Evolutionary conservation across 2,329 filamentous ascomycete species (phyloP), one percentile per base, ranked within the genome.

Genomic region (Plectosphaerella sp.): DNA sequence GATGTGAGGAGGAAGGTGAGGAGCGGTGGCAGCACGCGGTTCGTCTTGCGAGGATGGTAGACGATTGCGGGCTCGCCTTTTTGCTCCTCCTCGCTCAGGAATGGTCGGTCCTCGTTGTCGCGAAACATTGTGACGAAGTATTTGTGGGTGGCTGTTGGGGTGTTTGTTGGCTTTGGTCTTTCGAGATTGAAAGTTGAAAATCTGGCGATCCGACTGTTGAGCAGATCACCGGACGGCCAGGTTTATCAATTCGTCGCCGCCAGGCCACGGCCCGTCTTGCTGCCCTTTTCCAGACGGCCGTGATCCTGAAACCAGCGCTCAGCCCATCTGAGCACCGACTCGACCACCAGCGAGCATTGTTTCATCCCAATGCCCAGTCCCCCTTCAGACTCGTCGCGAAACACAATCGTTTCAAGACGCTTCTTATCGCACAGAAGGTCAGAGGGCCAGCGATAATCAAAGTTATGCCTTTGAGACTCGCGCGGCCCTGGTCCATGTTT

Each of bases 151-250:
- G 39, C 6, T 20, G 41, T 43, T 4, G 16, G n/a, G 11, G 14
- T 8, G 5, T 16, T 3, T 43, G 41, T 9, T 12, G 18, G n/a
- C n/a, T 6, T 43, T 18, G n/a, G n/a, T 43, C 7, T 20, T 20
- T 43, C n/a, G n/a, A 18, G 16, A 6, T 16, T 18, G 16, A 43
- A 20, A 43, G 12, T 16, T 37, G 16, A 39, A 33, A 33, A 33
- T 33, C 28, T 33, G 28, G 11, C 11, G 11, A 33, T 33, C 28
- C 52, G 24, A 39, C 14, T 4, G 10, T 4, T 12, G 15, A 20
- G 8, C 79, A 58, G 72, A 56, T 79, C 77, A 54, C 80, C 66
- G 9, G 20, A 33, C 28, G 11, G 8, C 28, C 8, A 33, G 28
- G 15, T 24, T 35, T 9, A 15, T 20, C 33, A 48, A 28, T 37